Conservation (phyloP, 768 basidiomycete genomes). For the Suillus ampliporus region DNA sequence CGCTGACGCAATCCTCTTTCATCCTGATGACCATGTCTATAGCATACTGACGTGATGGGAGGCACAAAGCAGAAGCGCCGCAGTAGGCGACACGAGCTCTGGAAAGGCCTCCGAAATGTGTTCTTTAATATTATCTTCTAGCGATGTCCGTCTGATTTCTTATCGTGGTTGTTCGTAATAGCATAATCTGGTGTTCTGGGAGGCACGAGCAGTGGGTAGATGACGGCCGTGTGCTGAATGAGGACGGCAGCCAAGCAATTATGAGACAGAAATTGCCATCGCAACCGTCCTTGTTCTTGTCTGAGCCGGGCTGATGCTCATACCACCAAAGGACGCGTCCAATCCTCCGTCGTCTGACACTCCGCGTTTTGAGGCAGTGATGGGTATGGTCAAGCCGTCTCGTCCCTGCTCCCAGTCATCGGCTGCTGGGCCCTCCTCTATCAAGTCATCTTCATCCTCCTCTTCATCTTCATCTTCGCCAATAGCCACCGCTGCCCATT, state of each 20-base stretch:
- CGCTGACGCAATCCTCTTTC: background rate
- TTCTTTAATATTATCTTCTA: conserved; percentile 9
- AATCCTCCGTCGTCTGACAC: conserved; percentile 54
- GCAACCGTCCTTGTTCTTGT: conserved; percentile 26
- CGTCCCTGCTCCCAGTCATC: conserved; percentile 24
- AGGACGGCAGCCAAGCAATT: background rate
- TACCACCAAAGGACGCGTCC: conserved; percentile 72
- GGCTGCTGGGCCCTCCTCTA: conserved; percentile 28
- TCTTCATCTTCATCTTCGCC: conserved; percentile 74
- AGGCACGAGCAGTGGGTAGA: background rate
- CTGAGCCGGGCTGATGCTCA: conserved; percentile 81
- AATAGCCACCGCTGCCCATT: conserved; percentile 85
- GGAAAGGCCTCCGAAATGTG: conserved; percentile 6
- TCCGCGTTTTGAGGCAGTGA: conserved; percentile 24
- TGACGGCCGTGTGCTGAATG: background rate
- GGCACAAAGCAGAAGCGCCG: conserved; percentile 7
- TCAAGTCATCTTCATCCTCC: conserved; percentile 64
- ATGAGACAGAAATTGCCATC: conserved; percentile 12
- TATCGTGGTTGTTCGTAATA: conserved; percentile 2
- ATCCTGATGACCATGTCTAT: background rate
- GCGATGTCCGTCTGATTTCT: background rate
- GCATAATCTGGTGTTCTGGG: conserved; percentile 1
- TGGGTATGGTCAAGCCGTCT: conserved; percentile 28
- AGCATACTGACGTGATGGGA: background rate
- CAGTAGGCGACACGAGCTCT: conserved; percentile 7